phyloP scores from a whole-genome alignment of 2,329 filamentous ascomycete genomes.

The Aspergillus awamori region DNA sequence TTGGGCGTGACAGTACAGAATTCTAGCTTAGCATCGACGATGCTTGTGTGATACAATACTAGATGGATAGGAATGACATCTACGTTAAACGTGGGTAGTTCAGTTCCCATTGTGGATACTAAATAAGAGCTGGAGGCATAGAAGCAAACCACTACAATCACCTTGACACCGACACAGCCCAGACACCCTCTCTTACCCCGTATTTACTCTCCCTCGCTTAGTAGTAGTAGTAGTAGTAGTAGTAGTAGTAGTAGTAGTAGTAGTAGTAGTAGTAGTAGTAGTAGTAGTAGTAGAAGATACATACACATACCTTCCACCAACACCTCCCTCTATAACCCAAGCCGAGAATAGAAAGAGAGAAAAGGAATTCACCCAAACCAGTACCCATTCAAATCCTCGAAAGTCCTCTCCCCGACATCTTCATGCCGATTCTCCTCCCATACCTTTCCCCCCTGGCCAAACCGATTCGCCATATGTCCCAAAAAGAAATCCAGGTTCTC shows the following conservation, averaged over 20 bases:
- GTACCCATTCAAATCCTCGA: slow-evolving; percentile 21
- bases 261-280: too few species aligned
- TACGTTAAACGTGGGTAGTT: neutral
- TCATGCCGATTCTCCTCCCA: slow-evolving; percentile 41
- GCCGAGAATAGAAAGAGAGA: too few species aligned
- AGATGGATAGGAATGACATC: slow-evolving; percentile 3
- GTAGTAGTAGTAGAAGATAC: too few species aligned
- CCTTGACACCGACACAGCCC: neutral
- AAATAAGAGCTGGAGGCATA: too few species aligned
- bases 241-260: too few species aligned
- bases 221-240: too few species aligned
- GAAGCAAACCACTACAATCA: too few species aligned
- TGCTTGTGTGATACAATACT: slow-evolving; percentile 12
- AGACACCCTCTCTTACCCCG: neutral
- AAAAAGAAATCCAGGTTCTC: slow-evolving; percentile 41
- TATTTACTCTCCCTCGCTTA: too few species aligned
- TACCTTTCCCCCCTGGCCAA: slow-evolving; percentile 33
- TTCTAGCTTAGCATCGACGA: slow-evolving; percentile 4
- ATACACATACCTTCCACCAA: too few species aligned
- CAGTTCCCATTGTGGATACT: too few species aligned
- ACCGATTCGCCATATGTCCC: slow-evolving; percentile 37
- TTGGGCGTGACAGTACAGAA: slow-evolving; percentile 7
- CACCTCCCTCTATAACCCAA: too few species aligned
- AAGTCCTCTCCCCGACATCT: slow-evolving; percentile 17
- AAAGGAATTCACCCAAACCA: slow-evolving; percentile 13